Percentiles rank a stretch among this genome's conserved stretches.
These are phyloP conservation scores for Penicillium sp. DNA, from an alignment of 2,329 filamentous ascomycete species.

Conservation along the genomic window DNA sequence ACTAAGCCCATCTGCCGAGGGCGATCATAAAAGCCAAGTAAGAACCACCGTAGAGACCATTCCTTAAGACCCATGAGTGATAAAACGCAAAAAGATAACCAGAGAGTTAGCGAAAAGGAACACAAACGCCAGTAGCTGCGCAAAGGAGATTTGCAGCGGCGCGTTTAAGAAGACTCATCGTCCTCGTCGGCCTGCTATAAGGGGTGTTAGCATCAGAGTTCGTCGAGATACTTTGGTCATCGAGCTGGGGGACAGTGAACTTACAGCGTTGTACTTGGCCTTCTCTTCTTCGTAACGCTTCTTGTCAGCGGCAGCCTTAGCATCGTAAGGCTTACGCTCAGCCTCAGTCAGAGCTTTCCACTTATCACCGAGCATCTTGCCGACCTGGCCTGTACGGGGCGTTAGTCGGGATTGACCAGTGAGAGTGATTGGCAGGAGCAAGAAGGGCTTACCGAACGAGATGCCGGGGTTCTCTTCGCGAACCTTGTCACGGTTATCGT, in stretches of 20 bases:
- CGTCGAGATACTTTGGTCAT: not conserved
- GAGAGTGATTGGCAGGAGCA: not conserved
- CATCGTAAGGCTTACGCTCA: slow-evolving; percentile 91
- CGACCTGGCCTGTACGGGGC: slow-evolving; percentile 73
- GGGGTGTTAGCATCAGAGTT: slow-evolving; percentile 13
- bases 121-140: slow-evolving; percentile 43
- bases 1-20: slow-evolving; percentile 17
- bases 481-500: slow-evolving; percentile 97
- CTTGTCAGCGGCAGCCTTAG: slow-evolving; percentile 96
- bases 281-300: slow-evolving; percentile 99
- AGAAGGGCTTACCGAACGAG: slow-evolving; percentile 71
- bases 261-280: slow-evolving; percentile 79
- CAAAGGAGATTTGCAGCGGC: slow-evolving; percentile 25
- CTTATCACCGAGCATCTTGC: slow-evolving; percentile 96
- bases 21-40: slow-evolving; percentile 33
- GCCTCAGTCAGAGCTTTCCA: slow-evolving; percentile 97
- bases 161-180: slow-evolving; percentile 51
- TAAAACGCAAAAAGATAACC: slow-evolving; percentile 32
- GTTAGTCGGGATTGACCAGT: slow-evolving; percentile 20
- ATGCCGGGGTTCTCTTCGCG: slow-evolving; percentile 98
- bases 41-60: slow-evolving; percentile 40
- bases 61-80: slow-evolving; percentile 33
- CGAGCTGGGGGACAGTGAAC: slow-evolving; percentile 40
- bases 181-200: slow-evolving; percentile 59
- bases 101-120: slow-evolving; percentile 38